Conservation (phyloP, 805 yeast genomes). For the Kluyveromyces wickerhamii region DNA sequence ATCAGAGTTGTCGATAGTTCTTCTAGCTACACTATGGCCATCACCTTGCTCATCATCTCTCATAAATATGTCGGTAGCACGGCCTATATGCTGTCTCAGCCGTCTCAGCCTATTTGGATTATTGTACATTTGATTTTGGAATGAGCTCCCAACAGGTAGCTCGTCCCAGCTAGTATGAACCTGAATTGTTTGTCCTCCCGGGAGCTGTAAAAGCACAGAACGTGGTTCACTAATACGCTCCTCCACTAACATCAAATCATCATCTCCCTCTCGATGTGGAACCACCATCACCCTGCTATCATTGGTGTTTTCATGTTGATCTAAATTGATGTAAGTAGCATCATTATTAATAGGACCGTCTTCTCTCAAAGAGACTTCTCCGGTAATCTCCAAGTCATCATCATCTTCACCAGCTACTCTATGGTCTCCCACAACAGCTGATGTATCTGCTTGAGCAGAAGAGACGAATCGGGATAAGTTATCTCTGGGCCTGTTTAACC, state of each 20-base stretch:
- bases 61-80: constrained; percentile 2
- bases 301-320: constrained; percentile 5
- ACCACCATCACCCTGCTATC: constrained; percentile 3
- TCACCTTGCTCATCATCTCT: constrained; percentile 6
- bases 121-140: constrained; percentile 14
- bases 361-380: constrained; percentile 11
- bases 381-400: constrained; percentile 18
- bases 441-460: neutral
- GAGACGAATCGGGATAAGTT: constrained; percentile 13
- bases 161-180: constrained; percentile 18
- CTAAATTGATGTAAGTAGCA: constrained; percentile 23
- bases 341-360: constrained; percentile 21
- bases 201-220: constrained; percentile 17
- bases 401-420: constrained; percentile 7
- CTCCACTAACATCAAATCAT: constrained; percentile 26
- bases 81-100: constrained; percentile 3
- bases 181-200: constrained; percentile 21
- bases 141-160: constrained; percentile 22
- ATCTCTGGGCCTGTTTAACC: constrained; percentile 15
- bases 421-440: neutral
- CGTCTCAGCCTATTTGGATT: constrained; percentile 2
- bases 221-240: constrained; percentile 21
- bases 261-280: constrained; percentile 15
- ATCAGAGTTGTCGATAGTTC: constrained; percentile 2
- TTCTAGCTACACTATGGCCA: too few relatives aligned